Conservation (phyloP, 2,329 filamentous ascomycete genomes). For the Talaromyces sp. region DNA sequence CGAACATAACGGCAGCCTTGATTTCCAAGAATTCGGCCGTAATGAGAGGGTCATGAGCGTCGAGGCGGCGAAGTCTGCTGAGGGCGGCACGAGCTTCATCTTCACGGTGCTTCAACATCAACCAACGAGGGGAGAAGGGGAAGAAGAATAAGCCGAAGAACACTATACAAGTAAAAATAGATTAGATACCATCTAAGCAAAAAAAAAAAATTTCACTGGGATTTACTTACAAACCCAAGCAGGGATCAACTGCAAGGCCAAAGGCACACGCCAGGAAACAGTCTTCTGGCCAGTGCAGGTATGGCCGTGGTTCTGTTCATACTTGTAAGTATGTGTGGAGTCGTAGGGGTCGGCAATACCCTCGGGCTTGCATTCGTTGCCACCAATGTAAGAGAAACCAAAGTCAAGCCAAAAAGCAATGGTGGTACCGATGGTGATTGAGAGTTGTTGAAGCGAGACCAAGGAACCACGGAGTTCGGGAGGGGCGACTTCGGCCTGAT, state of each 20-base stretch:
- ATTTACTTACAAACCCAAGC: conserved; percentile 23
- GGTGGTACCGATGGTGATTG: conserved; percentile 18
- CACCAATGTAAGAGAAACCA: conserved; percentile 15
- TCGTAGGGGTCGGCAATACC: conserved; percentile 14
- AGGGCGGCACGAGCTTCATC: conserved; percentile 34
- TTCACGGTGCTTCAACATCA: conserved; percentile 47
- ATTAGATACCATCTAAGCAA: not conserved
- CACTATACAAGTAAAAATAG: conserved; percentile 24
- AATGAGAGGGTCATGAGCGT: conserved; percentile 32
- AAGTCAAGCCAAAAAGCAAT: conserved; percentile 18
- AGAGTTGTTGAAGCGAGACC: conserved; percentile 17
- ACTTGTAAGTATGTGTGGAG: conserved; percentile 2
- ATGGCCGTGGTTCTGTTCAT: conserved; percentile 7
- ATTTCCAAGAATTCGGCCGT: conserved; percentile 73
- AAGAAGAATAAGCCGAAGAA: conserved; percentile 44
- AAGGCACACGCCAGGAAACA: conserved; percentile 47
- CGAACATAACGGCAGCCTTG: conserved; percentile 69
- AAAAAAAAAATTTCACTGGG: not conserved
- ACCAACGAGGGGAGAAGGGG: conserved; percentile 56
- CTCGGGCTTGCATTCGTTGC: conserved; percentile 13
- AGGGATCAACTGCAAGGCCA: conserved; percentile 45
- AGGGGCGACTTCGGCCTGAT: conserved; percentile 27
- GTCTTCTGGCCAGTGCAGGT: conserved; percentile 29
- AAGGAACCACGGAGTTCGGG: conserved; percentile 16
- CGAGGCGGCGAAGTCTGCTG: conserved; percentile 17